A percentile compares a stretch with the other conserved stretches of the same genome.
phyloP scores from a whole-genome alignment of 345 rosid genomes.

The Syzygium oleosum region DNA sequence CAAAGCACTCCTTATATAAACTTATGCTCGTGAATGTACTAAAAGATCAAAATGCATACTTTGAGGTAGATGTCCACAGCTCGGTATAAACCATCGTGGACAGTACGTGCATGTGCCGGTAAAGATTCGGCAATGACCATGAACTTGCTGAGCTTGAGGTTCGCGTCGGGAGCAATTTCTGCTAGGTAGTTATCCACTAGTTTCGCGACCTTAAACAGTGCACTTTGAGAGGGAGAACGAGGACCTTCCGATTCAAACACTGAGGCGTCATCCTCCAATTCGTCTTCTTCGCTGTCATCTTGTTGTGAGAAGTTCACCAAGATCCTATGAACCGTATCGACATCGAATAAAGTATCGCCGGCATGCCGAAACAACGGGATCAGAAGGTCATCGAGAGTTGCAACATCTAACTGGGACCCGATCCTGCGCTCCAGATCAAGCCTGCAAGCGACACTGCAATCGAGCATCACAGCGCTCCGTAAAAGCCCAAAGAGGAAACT shows the following conservation, averaged over 20 bases:
- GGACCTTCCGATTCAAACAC: slow-evolving; percentile 80
- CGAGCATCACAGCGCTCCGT: slow-evolving; percentile 87
- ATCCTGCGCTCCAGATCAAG: slow-evolving; percentile 91
- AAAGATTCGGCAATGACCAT: slow-evolving; percentile 80
- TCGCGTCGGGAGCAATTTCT: slow-evolving; percentile 92
- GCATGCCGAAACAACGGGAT: slow-evolving; percentile 84
- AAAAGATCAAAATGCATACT: slow-evolving; percentile 23
- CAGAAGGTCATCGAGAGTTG: slow-evolving; percentile 84
- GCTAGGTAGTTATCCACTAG: slow-evolving; percentile 89
- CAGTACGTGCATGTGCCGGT: slow-evolving; percentile 79
- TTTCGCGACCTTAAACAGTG: slow-evolving; percentile 76
- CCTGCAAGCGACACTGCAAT: slow-evolving; percentile 62
- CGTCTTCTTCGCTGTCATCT: slow-evolving; percentile 86
- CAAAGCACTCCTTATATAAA: not conserved
- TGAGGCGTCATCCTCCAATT: slow-evolving; percentile 68
- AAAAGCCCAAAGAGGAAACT: slow-evolving; percentile 82
- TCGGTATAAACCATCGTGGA: slow-evolving; percentile 85
- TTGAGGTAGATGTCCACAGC: slow-evolving; percentile 90
- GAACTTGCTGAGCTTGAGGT: slow-evolving; percentile 85
- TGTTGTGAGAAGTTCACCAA: slow-evolving; percentile 92
- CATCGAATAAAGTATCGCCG: slow-evolving; percentile 87
- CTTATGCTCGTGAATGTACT: not conserved
- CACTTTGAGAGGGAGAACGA: slow-evolving; percentile 72
- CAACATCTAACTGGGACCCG: slow-evolving; percentile 83
- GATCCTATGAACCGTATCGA: slow-evolving; percentile 86